These are phyloP conservation scores for Peronospora belbahrii DNA, from an alignment of 352 stramenopile species.

Conservation along the genomic window DNA sequence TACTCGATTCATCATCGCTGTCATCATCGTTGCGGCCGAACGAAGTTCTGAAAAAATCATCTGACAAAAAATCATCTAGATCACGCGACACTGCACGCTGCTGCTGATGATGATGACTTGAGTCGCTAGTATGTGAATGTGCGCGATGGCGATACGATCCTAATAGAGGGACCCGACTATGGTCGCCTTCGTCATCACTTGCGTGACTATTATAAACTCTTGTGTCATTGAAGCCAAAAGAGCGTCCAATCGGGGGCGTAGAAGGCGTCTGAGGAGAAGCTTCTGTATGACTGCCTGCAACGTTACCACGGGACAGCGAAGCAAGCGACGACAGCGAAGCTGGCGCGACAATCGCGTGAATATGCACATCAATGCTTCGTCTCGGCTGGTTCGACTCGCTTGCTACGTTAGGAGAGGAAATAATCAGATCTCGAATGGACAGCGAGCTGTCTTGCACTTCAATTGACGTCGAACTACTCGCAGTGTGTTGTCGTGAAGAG, in stretches of 20 bases:
- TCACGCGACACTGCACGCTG: conserved; percentile 28
- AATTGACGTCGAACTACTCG: conserved; percentile 13
- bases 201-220: conserved; percentile 8
- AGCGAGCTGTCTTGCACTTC: conserved; percentile 42
- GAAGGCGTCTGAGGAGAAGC: conserved; percentile 10
- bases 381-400: conserved; percentile 29
- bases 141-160: conserved; percentile 36
- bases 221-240: conserved; percentile 22
- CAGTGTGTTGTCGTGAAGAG: conserved; percentile 6
- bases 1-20: conserved; percentile 22
- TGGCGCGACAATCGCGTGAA: conserved; percentile 78
- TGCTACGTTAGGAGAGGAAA: conserved; percentile 21
- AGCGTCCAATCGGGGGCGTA: conserved; percentile 16
- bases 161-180: conserved; percentile 53
- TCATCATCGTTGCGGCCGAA: conserved; percentile 32
- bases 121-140: conserved; percentile 12
- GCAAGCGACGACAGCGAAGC: conserved; percentile 64
- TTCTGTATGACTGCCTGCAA: conserved; percentile 1
- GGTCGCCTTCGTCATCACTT: conserved; percentile 32
- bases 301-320: conserved; percentile 26
- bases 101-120: conserved; percentile 18
- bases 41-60: conserved; percentile 68
- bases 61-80: conserved; percentile 40
- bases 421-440: conserved; percentile 58
- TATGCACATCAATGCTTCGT: conserved; percentile 82